Percentiles rank a stretch among this genome's conserved stretches.
phyloP scores from a whole-genome alignment of 805 yeast genomes.

The Cyberlindnera meyerae region DNA sequence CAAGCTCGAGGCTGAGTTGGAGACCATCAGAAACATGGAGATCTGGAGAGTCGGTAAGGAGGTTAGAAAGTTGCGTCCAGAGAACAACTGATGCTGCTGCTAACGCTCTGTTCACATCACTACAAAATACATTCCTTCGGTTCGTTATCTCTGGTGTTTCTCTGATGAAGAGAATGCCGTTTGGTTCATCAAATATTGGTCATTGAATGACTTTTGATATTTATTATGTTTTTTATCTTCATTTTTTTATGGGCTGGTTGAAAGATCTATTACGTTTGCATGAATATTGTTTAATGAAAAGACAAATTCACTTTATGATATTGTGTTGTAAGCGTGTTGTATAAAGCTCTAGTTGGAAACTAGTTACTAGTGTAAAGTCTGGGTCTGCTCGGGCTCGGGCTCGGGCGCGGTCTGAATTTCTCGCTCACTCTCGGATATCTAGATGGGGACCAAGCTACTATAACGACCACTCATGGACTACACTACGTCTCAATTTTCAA shows the following conservation, averaged over 20 bases:
- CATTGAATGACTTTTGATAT: constrained; percentile 27
- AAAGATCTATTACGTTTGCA: constrained; percentile 25
- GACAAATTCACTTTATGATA: constrained; percentile 32
- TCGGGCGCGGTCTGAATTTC: no score
- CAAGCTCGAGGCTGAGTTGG: constrained; percentile 88
- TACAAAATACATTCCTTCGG: constrained; percentile 8
- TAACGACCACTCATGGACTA: no score
- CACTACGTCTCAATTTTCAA: no score
- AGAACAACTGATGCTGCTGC: constrained; percentile 66
- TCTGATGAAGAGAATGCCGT: constrained; percentile 2
- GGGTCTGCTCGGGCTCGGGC: no score
- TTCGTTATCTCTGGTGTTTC: constrained; percentile 14
- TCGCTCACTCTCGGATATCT: no score
- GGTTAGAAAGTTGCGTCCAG: constrained; percentile 99
- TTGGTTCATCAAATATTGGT: constrained; percentile 22
- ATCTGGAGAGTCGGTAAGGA: constrained; percentile 99
- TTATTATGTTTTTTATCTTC: constrained; percentile 16
- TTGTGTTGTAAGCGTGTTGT: no score
- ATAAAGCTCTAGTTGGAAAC: no score
- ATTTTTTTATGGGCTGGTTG: constrained; percentile 13
- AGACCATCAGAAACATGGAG: constrained; percentile 93
- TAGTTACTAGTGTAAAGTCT: no score
- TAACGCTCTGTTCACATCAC: neutral
- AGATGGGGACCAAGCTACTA: no score
- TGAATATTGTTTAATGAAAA: constrained; percentile 38